Evolutionary conservation across 2,329 filamentous ascomycete species (phyloP).

Genomic region (Coniochaeta sp.): DNA sequence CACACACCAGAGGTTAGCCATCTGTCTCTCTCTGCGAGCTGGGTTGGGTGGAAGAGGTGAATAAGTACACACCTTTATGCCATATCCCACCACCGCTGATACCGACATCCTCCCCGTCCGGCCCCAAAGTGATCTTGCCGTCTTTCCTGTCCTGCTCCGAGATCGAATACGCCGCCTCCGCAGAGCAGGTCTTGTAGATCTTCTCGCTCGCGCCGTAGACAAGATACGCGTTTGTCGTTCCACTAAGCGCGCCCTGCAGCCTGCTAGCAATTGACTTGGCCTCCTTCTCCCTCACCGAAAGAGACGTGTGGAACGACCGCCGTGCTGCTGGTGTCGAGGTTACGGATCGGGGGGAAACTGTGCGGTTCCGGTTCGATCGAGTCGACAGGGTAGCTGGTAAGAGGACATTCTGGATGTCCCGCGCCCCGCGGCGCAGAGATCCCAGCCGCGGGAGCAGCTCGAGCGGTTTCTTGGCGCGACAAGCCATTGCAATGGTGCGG

Average conservation of each 20-base stretch:
- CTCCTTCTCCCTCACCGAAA: constrained; percentile 4
- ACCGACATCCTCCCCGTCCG: constrained; percentile 77
- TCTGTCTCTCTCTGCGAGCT: neutral
- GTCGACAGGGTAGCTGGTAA: neutral
- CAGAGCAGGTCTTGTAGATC: constrained; percentile 69
- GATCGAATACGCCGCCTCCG: constrained; percentile 70
- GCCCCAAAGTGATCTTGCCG: constrained; percentile 61
- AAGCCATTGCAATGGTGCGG: constrained; percentile 33
- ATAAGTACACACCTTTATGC: constrained; percentile 62
- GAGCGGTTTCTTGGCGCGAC: constrained; percentile 37
- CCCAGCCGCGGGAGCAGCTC: constrained; percentile 26
- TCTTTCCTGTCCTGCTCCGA: constrained; percentile 59
- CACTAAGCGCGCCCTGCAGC: constrained; percentile 5
- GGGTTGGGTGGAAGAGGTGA: no score
- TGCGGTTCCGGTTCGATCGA: neutral
- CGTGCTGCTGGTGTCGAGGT: neutral
- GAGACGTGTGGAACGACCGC: neutral
- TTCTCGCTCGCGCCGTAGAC: constrained; percentile 73
- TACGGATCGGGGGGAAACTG: neutral
- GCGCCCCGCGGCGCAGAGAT: neutral
- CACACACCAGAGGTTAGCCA: no score
- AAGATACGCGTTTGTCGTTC: constrained; percentile 49
- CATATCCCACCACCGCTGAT: constrained; percentile 62
- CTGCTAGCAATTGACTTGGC: constrained; percentile 1
- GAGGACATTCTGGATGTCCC: neutral